A percentile compares a stretch with the other conserved stretches of the same genome.
phyloP scores from a whole-genome alignment of 108 stramenopile species.

The Pseudonitzschia multiseries region DNA sequence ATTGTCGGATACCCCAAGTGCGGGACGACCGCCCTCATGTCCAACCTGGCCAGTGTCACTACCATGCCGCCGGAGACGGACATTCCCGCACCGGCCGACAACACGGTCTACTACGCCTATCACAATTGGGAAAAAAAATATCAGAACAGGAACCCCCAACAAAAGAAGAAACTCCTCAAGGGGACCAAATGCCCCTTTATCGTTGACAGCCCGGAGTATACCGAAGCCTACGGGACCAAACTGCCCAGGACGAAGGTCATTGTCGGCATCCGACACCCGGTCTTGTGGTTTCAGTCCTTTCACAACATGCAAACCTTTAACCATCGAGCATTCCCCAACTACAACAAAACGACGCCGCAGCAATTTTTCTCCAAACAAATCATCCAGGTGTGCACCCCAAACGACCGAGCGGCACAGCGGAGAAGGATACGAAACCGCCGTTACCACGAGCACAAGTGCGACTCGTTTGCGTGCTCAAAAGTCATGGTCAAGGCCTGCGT shows the following conservation, averaged over 20 bases:
- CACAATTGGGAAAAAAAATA: not conserved
- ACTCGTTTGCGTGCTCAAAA: too few species aligned
- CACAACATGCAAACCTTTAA: slow-evolving; percentile 32
- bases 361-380: not conserved
- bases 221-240: not conserved
- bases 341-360: too few species aligned
- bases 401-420: too few species aligned
- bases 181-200: slow-evolving; percentile 47
- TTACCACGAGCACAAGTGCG: too few species aligned
- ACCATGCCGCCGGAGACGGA: slow-evolving; percentile 19
- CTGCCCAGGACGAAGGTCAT: slow-evolving; percentile 34
- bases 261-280: slow-evolving; percentile 39
- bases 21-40: slow-evolving; percentile 53
- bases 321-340: too few species aligned
- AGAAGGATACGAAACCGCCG: too few species aligned
- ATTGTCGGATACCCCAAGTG: slow-evolving; percentile 56
- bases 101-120: not conserved
- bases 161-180: slow-evolving; percentile 20
- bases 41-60: slow-evolving; percentile 29
- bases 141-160: too few species aligned
- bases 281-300: slow-evolving; percentile 48
- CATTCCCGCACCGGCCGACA: not conserved
- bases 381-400: not conserved
- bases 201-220: not conserved
- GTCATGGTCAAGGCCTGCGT: slow-evolving; percentile 17